These are phyloP conservation scores for Globisporangium irregulare DNA, from an alignment of 352 stramenopile species.

Conservation along the genomic window DNA sequence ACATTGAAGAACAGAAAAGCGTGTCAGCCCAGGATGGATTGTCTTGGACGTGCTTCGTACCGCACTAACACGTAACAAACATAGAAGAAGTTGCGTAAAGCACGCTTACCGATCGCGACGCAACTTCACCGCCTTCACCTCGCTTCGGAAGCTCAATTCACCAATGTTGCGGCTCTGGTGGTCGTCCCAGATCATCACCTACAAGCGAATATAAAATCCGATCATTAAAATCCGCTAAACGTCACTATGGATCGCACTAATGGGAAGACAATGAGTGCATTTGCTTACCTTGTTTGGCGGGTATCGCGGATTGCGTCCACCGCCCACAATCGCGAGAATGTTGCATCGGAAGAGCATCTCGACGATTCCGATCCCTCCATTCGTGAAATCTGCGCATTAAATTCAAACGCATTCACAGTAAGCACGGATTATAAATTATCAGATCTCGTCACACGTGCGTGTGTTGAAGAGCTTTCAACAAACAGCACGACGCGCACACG, in stretches of 20 bases:
- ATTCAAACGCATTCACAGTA: background rate
- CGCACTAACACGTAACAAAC: too few species aligned
- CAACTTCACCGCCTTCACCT: conserved; percentile 95
- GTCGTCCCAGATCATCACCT: conserved; percentile 99
- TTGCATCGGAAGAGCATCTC: conserved; percentile 99
- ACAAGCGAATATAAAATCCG: background rate
- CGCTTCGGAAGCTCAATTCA: conserved; percentile 96
- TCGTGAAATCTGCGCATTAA: conserved; percentile 77
- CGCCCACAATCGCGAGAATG: conserved; percentile 94
- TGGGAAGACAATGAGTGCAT: background rate
- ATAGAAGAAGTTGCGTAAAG: too few species aligned
- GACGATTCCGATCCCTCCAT: conserved; percentile 96
- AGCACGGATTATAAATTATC: conserved; percentile 2
- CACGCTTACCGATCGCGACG: conserved; percentile 85
- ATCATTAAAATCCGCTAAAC: background rate
- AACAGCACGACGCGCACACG: background rate
- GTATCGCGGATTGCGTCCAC: conserved; percentile 90
- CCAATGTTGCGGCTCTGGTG: conserved; percentile 97
- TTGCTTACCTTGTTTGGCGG: conserved; percentile 92
- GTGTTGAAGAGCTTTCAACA: background rate
- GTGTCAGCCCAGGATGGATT: background rate
- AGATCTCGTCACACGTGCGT: background rate
- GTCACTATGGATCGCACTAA: background rate
- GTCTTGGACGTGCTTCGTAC: background rate
- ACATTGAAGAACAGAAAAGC: conserved; percentile 2